These are phyloP conservation scores for Senna siamea DNA, from an alignment of 306 rosid genomes.

Conservation along the genomic window DNA sequence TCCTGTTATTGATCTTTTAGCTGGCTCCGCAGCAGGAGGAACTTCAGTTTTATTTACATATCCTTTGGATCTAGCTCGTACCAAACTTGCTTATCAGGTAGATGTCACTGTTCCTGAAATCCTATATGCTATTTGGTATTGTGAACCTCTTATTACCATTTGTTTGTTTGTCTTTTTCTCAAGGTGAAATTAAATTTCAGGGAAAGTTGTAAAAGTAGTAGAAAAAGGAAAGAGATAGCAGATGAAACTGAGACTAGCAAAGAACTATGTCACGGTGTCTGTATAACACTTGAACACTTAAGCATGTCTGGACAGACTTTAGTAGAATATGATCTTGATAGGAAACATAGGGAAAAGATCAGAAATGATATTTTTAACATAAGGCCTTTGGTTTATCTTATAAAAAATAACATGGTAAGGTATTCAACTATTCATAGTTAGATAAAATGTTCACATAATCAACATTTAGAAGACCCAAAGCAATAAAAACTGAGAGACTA, in stretches of 20 bases:
- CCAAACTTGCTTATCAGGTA: constrained; percentile 98
- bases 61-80: constrained; percentile 96
- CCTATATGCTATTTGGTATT: constrained; percentile 1
- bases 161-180: background rate
- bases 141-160: constrained; percentile 16
- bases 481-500: constrained; percentile 18
- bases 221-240: background rate
- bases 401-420: background rate
- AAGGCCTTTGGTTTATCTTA: constrained; percentile 15
- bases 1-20: constrained; percentile 88
- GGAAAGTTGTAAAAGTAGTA: constrained; percentile 1
- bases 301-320: constrained; percentile 2
- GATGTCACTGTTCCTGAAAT: constrained; percentile 11
- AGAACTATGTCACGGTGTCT: constrained; percentile 4
- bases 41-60: constrained; percentile 91
- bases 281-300: constrained; percentile 21
- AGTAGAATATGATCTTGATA: background rate
- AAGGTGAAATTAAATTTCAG: constrained; percentile 12
- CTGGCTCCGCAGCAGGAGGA: constrained; percentile 97
- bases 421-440: background rate
- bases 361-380: background rate
- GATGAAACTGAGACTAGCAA: background rate
- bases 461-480: constrained; percentile 1
- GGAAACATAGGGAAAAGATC: background rate
- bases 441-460: background rate